Evolutionary conservation across 2,329 filamentous ascomycete genomes (phyloP), one percentile per base, ranked within the genome.

Genomic region (Venturia nashicola): DNA sequence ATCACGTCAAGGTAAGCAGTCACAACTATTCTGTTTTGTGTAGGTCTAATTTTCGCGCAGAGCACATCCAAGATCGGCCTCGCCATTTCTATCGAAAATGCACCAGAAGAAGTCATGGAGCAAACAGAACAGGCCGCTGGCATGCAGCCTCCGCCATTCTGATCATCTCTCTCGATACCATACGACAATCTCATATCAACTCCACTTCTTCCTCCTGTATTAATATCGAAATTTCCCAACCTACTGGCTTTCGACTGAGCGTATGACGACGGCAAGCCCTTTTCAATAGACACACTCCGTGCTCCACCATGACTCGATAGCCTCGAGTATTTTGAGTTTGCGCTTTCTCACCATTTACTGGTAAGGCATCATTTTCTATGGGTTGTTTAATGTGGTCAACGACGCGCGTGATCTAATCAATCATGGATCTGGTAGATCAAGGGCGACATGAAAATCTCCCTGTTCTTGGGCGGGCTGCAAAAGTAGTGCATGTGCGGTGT

Each of bases 61-160:
- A 91, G 94, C 86, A 84, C 89, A 79, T 90, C 93, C 70, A 97
- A 97, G 83, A 85, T 97, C 70, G 94, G 94, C 70, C 83, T 99
- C 68, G 91, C 91, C 66, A 90, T 99, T 70, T 96, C 92, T 55
- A 76, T 76, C 69, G 75, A 76, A 68, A 72, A 73, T 48, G 72
- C 73, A 42, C 73, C 74, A 66, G 71, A 74, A 68, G 75, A 75
- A 62, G 72, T 76, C 62, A 76, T 76, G 72, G 72, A 74, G 68
- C 72, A 75, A 65, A 72, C 75, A 71, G 73, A 76, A 67, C 67
- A 67, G 27, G 71, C 68, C 54, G 69, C 67, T 55, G 61, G 48
- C 61, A 69, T 70, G 23, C 70, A 70, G 40, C 69, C 74, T 32
- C 75, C 75, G 63, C 75, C 75, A n/a, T 76, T 76, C 67, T 76